phyloP scores from a whole-genome alignment of 2,329 filamentous ascomycete genomes.

The Diaporthe citri region DNA sequence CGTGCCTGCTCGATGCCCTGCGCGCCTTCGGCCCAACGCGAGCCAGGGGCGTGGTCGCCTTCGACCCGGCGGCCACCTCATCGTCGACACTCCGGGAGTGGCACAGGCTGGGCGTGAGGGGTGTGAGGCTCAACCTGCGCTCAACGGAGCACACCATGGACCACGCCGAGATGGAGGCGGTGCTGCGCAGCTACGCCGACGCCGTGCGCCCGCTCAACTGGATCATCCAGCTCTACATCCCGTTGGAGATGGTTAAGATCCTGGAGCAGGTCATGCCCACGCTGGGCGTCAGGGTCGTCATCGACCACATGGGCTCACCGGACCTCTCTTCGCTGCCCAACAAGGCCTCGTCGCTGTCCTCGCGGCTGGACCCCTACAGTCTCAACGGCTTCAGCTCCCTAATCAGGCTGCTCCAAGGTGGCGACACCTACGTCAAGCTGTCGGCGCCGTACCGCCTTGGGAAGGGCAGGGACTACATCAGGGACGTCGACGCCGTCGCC shows the following conservation, averaged over 20 bases:
- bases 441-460: conserved; percentile 47
- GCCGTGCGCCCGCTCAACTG: conserved; percentile 45
- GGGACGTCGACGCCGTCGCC: conserved; percentile 42
- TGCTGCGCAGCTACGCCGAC: conserved; percentile 44
- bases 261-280: conserved; percentile 44
- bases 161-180: conserved; percentile 42
- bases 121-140: conserved; percentile 49
- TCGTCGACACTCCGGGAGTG: conserved; percentile 44
- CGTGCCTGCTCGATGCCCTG: conserved; percentile 48
- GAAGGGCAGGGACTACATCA: conserved; percentile 41
- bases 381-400: conserved; percentile 37
- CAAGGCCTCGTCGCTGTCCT: background rate
- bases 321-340: conserved; percentile 36
- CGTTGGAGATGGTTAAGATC: conserved; percentile 43
- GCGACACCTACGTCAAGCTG: conserved; percentile 45
- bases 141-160: conserved; percentile 43
- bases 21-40: conserved; percentile 40
- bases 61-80: conserved; percentile 45
- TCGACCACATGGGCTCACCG: conserved; percentile 47
- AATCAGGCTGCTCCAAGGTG: conserved; percentile 35
- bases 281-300: conserved; percentile 45
- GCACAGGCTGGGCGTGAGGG: conserved; percentile 48
- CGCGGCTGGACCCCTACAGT: conserved; percentile 35
- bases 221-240: conserved; percentile 49
- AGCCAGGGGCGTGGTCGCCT: conserved; percentile 47